Conservation (phyloP, 345 rosid genomes). For the Rhizophora mangle region DNA sequence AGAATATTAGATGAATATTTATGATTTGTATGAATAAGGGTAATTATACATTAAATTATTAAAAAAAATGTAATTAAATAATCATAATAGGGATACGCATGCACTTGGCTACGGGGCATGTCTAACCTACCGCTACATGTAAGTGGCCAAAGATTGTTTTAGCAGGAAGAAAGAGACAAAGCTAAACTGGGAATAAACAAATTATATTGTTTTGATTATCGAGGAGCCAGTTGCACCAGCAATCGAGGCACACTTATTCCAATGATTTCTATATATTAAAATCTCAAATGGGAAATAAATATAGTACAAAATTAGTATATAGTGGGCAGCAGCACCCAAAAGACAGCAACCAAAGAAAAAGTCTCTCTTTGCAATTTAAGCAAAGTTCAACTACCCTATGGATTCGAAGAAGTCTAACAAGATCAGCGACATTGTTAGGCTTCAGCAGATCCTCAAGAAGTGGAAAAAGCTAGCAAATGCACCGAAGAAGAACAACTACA, state of each 20-base stretch:
- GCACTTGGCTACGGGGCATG: no score
- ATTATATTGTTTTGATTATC: not conserved
- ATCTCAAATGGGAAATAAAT: conserved; percentile 4
- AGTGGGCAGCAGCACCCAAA: not conserved
- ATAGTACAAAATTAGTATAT: not conserved
- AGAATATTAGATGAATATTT: no score
- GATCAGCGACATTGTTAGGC: conserved; percentile 32
- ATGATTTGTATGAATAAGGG: no score
- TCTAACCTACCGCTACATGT: no score
- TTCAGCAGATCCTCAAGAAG: conserved; percentile 26
- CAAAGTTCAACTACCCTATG: not conserved
- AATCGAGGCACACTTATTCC: conserved; percentile 9
- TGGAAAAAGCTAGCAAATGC: conserved; percentile 23
- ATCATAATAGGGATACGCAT: no score
- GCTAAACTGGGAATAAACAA: not conserved
- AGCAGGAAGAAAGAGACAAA: not conserved
- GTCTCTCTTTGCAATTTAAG: not conserved
- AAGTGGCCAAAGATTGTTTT: not conserved
- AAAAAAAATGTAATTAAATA: no score
- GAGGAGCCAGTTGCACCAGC: conserved; percentile 9
- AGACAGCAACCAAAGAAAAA: not conserved
- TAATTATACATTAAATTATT: no score
- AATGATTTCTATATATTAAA: not conserved
- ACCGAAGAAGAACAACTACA: not conserved
- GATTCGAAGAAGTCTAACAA: conserved; percentile 22